These are phyloP conservation scores for Gypsophila paniculata DNA, from an alignment of 179 eudicot species.

Conservation along the genomic window DNA sequence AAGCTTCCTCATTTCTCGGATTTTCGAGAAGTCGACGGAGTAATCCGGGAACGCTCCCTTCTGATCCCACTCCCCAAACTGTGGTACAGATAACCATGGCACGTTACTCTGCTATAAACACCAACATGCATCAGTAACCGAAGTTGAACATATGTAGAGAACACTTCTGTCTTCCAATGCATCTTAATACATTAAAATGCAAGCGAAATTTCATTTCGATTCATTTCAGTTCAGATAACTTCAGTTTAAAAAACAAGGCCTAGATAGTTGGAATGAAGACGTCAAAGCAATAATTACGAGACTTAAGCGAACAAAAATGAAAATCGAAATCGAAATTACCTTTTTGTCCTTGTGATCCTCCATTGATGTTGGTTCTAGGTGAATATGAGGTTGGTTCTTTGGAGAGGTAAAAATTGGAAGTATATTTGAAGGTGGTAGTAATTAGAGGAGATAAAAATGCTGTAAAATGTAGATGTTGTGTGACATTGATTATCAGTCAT, in stretches of 20 bases:
- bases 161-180: too few relatives aligned
- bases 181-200: too few relatives aligned
- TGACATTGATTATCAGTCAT: too few relatives aligned
- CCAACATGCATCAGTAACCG: not conserved
- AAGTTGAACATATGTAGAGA: not conserved
- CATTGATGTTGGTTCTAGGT: not conserved
- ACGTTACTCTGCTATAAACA: not conserved
- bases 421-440: too few relatives aligned
- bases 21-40: constrained; percentile 85
- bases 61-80: not conserved
- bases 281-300: too few relatives aligned
- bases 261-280: too few relatives aligned
- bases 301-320: too few relatives aligned
- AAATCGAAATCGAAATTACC: not conserved
- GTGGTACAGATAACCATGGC: not conserved
- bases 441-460: too few relatives aligned
- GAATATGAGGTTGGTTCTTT: not conserved
- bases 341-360: not conserved
- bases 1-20: constrained; percentile 82
- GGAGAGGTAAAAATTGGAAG: not conserved
- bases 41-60: constrained; percentile 30
- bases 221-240: too few relatives aligned
- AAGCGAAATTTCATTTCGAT: too few relatives aligned
- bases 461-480: too few relatives aligned
- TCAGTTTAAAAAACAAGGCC: too few relatives aligned